phyloP scores from a whole-genome alignment of 495 filamentous ascomycete species.

The Penicillium steckii region DNA sequence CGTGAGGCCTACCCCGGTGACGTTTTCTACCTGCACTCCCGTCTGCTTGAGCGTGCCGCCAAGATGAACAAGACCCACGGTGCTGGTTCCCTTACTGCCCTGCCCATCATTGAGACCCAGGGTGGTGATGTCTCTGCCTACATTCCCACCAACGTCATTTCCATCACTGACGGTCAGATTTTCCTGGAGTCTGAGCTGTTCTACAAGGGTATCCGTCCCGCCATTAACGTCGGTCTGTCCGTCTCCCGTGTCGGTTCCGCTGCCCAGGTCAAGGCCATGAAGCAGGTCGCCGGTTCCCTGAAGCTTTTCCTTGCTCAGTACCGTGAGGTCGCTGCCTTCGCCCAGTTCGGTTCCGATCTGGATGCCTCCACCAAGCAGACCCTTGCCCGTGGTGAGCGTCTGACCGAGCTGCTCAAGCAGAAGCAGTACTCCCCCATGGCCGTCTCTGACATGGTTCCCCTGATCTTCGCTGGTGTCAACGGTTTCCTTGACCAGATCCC shows the following conservation, averaged over 20 bases:
- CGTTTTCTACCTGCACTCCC: conserved; percentile 99
- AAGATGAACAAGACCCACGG: conserved; percentile 98
- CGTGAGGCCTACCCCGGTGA: conserved; percentile 99
- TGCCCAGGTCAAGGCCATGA: conserved; percentile 99
- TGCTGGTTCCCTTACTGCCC: conserved; percentile 93
- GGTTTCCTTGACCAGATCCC: conserved; percentile 86
- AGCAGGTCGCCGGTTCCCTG: conserved; percentile 98
- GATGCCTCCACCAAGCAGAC: conserved; percentile 99
- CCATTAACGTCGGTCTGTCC: conserved; percentile 99
- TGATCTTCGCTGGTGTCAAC: conserved; percentile 99
- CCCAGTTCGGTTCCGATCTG: conserved; percentile 99
- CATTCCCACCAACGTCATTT: conserved; percentile 99
- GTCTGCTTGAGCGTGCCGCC: conserved; percentile 97
- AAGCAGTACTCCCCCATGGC: conserved; percentile 99
- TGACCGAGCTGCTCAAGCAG: conserved; percentile 99
- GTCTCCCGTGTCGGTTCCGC: conserved; percentile 99
- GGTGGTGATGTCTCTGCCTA: conserved; percentile 99
- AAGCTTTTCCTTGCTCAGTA: conserved; percentile 99
- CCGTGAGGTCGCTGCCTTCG: conserved; percentile 99
- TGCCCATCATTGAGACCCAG: conserved; percentile 99
- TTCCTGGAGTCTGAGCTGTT: conserved; percentile 99
- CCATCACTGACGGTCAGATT: conserved; percentile 99
- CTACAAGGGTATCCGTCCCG: conserved; percentile 99
- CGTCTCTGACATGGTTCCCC: conserved; percentile 98
- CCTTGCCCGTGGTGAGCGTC: conserved; percentile 95